These are phyloP conservation scores for Trichoderma koningii DNA, from an alignment of 2,329 filamentous ascomycete species.

Conservation along the genomic window DNA sequence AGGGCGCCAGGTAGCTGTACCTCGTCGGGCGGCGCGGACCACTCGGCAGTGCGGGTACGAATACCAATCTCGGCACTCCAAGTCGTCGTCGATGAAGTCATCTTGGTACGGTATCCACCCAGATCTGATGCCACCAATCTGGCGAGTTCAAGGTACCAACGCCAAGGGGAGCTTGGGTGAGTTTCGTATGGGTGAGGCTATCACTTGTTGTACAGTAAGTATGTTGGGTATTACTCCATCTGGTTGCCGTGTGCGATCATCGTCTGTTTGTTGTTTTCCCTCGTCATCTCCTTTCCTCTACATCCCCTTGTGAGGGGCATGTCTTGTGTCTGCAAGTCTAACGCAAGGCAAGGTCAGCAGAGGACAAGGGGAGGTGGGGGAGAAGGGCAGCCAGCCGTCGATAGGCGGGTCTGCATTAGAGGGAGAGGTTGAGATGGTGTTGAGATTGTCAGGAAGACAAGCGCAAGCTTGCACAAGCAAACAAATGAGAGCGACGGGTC, in stretches of 20 bases:
- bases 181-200: neutral
- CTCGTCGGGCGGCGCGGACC: neutral
- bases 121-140: neutral
- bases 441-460: no score
- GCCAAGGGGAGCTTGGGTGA: neutral
- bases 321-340: neutral
- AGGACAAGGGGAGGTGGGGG: neutral
- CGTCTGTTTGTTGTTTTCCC: neutral
- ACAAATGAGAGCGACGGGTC: neutral
- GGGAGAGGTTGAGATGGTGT: constrained; percentile 14
- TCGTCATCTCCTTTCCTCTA: neutral
- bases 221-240: no score
- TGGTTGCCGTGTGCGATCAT: neutral
- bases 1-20: constrained; percentile 13
- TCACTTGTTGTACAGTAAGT: no score
- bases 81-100: constrained; percentile 17
- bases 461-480: neutral
- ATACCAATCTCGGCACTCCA: constrained; percentile 10
- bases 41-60: neutral
- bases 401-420: constrained; percentile 6
- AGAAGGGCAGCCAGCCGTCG: neutral
- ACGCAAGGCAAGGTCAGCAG: constrained; percentile 10
- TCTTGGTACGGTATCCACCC: neutral
- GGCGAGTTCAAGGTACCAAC: neutral
- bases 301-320: neutral